Percentiles rank a stretch among this genome's conserved stretches.
Conservation (phyloP, 768 basidiomycete species). For the Mycena filopes region DNA sequence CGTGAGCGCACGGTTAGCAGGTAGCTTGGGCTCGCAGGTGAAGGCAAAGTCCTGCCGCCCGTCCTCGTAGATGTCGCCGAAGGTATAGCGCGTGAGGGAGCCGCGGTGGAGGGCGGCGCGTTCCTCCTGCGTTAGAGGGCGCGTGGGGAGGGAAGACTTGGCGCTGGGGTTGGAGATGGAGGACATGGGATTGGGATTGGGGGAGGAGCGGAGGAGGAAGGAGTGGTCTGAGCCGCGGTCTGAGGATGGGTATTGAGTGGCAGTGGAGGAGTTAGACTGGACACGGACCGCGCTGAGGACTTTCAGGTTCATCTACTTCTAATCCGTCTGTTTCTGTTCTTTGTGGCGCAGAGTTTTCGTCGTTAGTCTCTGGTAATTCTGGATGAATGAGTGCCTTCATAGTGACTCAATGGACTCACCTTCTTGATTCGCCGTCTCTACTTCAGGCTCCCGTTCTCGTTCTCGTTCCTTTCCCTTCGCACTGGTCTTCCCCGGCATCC, state of each 20-base stretch:
- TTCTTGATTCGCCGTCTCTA: no score
- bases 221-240: no score
- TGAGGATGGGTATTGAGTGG: no score
- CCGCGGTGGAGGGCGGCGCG: not conserved
- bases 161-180: not conserved
- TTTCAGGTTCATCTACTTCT: no score
- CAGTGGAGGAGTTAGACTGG: no score
- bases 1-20: not conserved
- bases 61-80: not conserved
- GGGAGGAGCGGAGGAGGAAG: not conserved
- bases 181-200: not conserved
- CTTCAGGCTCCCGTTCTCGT: not conserved
- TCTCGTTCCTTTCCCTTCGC: slow-evolving; percentile 1
- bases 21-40: not conserved
- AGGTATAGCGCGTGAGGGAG: not conserved
- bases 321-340: no score
- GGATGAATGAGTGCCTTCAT: no score
- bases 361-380: no score
- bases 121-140: slow-evolving; percentile 12
- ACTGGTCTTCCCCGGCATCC: not conserved
- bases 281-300: no score
- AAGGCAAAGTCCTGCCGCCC: slow-evolving; percentile 6
- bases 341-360: no score
- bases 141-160: not conserved
- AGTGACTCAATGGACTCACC: not conserved